Conservation (phyloP, 768 basidiomycete genomes). For the Chiua virens region DNA sequence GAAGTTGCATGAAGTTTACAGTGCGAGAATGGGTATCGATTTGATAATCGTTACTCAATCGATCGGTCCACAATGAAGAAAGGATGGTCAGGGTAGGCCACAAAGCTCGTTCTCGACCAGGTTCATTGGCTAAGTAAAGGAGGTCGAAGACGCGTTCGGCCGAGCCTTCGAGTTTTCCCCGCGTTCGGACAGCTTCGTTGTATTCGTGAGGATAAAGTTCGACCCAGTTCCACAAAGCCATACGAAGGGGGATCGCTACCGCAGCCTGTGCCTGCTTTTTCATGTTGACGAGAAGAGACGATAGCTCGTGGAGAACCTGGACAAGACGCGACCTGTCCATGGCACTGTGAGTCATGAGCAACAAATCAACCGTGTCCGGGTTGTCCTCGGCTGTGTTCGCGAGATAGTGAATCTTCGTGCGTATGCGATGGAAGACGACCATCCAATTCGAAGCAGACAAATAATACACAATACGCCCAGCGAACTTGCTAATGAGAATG, state of each 20-base stretch:
- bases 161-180: constrained; percentile 71
- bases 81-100: constrained; percentile 84
- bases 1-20: constrained; percentile 28
- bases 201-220: constrained; percentile 77
- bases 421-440: constrained; percentile 70
- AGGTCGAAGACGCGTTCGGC: constrained; percentile 88
- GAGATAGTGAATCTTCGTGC: constrained; percentile 65
- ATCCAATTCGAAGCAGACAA: constrained; percentile 88
- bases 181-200: constrained; percentile 62
- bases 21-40: constrained; percentile 34
- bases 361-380: constrained; percentile 72
- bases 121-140: constrained; percentile 51
- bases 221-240: constrained; percentile 91
- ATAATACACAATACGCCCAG: constrained; percentile 80
- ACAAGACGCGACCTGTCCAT: constrained; percentile 69
- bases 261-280: constrained; percentile 69
- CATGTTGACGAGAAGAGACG: constrained; percentile 82
- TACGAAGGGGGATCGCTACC: constrained; percentile 69
- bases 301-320: constrained; percentile 75
- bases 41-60: constrained; percentile 59
- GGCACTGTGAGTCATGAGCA: constrained; percentile 75
- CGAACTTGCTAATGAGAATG: constrained; percentile 64
- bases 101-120: constrained; percentile 50
- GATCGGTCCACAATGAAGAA: constrained; percentile 72
- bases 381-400: constrained; percentile 51